Base-by-base conservation (phyloP, 1,139 yeast genomes). In the Pneumocystis carinii region DNA sequence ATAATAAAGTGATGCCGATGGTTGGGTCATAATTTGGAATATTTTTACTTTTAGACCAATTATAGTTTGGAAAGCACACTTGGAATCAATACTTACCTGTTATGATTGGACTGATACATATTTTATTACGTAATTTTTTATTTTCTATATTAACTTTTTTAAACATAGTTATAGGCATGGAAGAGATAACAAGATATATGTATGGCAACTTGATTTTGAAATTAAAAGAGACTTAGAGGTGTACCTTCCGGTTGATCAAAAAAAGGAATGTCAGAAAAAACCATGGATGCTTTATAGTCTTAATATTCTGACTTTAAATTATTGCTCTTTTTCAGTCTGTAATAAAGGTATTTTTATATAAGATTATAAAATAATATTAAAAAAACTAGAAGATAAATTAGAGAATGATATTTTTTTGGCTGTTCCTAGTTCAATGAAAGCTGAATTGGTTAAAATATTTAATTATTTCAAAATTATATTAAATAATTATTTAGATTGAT, bases 51-150 rank as follows among this genome's bases (percentile, higher is more conserved):
- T 19, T 7, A 36, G 59, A 19, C 36, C 59, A 56, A 19, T 15
- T 35, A 56, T 56, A 56, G 59, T 19, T 36, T 56, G 59, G 59
- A 56, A 8, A 56, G 59, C 59, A 36, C 59, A 56, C 4, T 35
- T 17, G 24, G 27, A 56, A 8, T 36, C 59, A 17, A 12, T 56
- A 36, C 41, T 56, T 36, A 56, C 38, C 12, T 35, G 39, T 35
- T n/a, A 19, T 56, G 17, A 36, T 19, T 56, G 59, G 59, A 38
- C 7, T 56, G 39, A 56, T n/a, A 38, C 17, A 8, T 36, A 38
- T 35, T 36, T 56, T 56, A 56, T 56, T 56, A 36, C 59, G 59
- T 56, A 56, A 36, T 7, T 19, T 41, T 41, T 41, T 41, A 17
- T 17, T 41, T 41, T 41, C 12, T 24, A 15, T 55, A 32, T 55